Evolutionary conservation across 306 rosid species (phyloP).

Genomic region (Elaeagnus macrophylla): DNA sequence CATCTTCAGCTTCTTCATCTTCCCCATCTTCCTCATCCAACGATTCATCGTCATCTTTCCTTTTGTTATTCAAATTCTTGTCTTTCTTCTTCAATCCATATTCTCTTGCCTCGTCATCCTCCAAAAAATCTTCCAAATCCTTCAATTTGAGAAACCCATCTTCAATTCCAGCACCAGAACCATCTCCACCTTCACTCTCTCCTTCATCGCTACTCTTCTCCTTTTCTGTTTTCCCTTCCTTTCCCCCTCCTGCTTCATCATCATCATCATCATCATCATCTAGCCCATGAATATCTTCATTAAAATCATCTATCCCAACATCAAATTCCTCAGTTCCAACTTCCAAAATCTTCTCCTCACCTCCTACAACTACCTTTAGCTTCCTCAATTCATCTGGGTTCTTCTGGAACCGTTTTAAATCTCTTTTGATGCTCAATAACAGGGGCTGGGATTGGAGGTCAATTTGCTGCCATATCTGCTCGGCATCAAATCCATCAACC

Average conservation of each 20-base stretch:
- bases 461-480: conserved; percentile 97
- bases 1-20: conserved; percentile 28
- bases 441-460: conserved; percentile 83
- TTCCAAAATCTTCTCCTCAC: conserved; percentile 20
- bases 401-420: conserved; percentile 44
- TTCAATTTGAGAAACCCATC: conserved; percentile 63
- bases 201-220: conserved; percentile 9
- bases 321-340: conserved; percentile 1
- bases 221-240: conserved; percentile 1
- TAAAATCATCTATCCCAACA: conserved; percentile 35
- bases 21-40: conserved; percentile 22
- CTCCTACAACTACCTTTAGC: conserved; percentile 27
- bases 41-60: not conserved
- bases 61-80: conserved; percentile 11
- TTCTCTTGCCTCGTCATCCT: conserved; percentile 53
- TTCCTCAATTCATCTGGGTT: conserved; percentile 41
- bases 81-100: conserved; percentile 32
- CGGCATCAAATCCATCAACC: conserved; percentile 73
- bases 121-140: conserved; percentile 57
- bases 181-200: conserved; percentile 8
- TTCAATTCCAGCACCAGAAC: conserved; percentile 40
- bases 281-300: conserved; percentile 27
- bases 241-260: conserved; percentile 4
- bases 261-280: conserved; percentile 8
- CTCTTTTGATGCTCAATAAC: conserved; percentile 51